These are phyloP conservation scores for Miscanthus sacchariflorus DNA, from an alignment of 202 grass and related monocot species.

Conservation along the genomic window DNA sequence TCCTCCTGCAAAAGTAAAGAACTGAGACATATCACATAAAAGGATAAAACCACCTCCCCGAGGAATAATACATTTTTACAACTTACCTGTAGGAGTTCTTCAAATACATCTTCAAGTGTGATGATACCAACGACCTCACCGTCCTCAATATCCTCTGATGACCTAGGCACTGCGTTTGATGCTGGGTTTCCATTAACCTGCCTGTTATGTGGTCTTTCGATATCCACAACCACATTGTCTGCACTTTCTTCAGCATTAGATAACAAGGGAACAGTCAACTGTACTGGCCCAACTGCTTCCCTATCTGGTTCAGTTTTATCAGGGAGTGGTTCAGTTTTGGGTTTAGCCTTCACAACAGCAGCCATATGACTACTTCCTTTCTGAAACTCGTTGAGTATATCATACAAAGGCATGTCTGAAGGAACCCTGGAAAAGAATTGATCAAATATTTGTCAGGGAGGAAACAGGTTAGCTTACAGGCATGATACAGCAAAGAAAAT, in stretches of 20 bases:
- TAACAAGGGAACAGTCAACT: constrained; percentile 61
- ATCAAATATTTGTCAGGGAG: constrained; percentile 8
- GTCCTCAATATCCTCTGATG: constrained; percentile 92
- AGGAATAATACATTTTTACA: constrained; percentile 27
- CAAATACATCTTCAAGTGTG: constrained; percentile 98
- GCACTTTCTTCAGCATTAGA: constrained; percentile 68
- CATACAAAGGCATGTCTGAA: constrained; percentile 96
- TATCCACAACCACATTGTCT: constrained; percentile 77
- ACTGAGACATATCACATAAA: constrained; percentile 2
- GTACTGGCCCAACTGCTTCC: constrained; percentile 39
- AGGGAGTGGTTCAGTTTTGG: constrained; percentile 40
- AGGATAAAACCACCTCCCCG: background rate
- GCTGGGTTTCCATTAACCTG: constrained; percentile 64
- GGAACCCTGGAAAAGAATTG: constrained; percentile 78
- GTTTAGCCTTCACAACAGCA: constrained; percentile 90
- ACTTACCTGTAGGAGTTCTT: constrained; percentile 95
- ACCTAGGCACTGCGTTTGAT: constrained; percentile 54
- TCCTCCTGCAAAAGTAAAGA: constrained; percentile 73
- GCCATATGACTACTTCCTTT: constrained; percentile 99
- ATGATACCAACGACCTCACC: constrained; percentile 99
- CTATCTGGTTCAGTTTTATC: constrained; percentile 59
- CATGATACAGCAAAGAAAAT: constrained; percentile 40
- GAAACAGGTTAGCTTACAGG: constrained; percentile 17
- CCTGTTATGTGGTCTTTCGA: constrained; percentile 64
- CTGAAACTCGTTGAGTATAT: constrained; percentile 99